phyloP scores from a whole-genome alignment of 2,329 filamentous ascomycete species.

The Cladophialophora psammophila region DNA sequence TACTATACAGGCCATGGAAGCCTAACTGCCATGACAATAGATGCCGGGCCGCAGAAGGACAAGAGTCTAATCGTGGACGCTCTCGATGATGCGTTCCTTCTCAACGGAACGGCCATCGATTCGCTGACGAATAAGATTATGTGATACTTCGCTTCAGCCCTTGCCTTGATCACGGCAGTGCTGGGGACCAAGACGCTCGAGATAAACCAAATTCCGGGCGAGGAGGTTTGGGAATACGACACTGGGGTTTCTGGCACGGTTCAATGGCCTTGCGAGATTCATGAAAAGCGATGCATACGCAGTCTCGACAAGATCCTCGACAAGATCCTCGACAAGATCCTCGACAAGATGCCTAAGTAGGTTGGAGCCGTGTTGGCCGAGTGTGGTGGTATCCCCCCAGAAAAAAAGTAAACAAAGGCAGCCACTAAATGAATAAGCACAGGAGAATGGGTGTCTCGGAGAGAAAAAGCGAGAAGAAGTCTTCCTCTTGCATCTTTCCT shows the following conservation, averaged over 20 bases:
- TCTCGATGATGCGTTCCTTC: not conserved
- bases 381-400: slow-evolving; percentile 11
- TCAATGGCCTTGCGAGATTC: slow-evolving; percentile 38
- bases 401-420: slow-evolving; percentile 24
- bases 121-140: not conserved
- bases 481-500: not conserved
- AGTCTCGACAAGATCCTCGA: slow-evolving; percentile 17
- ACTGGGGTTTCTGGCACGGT: slow-evolving; percentile 29
- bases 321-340: slow-evolving; percentile 17
- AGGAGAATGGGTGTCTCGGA: no score
- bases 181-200: slow-evolving; percentile 55
- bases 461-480: not conserved
- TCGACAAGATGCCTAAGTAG: slow-evolving; percentile 16
- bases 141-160: not conserved
- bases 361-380: slow-evolving; percentile 10
- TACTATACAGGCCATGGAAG: not conserved
- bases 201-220: slow-evolving; percentile 51
- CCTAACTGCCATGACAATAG: not conserved
- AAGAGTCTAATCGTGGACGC: not conserved
- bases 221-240: slow-evolving; percentile 49
- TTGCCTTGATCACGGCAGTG: slow-evolving; percentile 41
- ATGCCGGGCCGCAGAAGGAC: not conserved
- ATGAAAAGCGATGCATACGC: slow-evolving; percentile 19
- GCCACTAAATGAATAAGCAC: slow-evolving; percentile 2
- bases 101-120: not conserved